Evolutionary conservation across 2,329 filamentous ascomycete genomes (phyloP).

Genomic region (Xylariaceae sp.): DNA sequence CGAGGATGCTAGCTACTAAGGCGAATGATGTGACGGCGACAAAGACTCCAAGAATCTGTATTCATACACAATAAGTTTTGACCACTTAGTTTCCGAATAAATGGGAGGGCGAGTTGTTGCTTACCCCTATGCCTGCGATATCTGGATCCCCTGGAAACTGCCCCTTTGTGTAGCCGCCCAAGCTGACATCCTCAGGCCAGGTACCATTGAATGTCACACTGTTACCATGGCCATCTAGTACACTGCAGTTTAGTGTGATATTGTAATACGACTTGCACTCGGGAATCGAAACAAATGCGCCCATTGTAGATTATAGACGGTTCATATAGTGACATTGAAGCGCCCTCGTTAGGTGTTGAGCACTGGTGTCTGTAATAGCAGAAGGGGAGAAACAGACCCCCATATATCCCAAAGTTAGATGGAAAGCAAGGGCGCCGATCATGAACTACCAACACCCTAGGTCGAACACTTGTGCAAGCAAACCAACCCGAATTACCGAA

Average conservation of each 20-base stretch:
- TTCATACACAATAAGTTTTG: not conserved
- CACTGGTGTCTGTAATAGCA: too few species aligned
- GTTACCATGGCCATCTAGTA: slow-evolving; percentile 3
- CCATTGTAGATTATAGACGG: slow-evolving; percentile 24
- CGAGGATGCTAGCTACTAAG: slow-evolving; percentile 21
- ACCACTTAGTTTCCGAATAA: not conserved
- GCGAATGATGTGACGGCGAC: slow-evolving; percentile 36
- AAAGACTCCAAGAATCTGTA: slow-evolving; percentile 36
- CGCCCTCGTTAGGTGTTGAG: not conserved
- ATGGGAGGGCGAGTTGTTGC: not conserved
- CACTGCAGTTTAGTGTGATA: slow-evolving; percentile 27
- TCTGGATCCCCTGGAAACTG: slow-evolving; percentile 34
- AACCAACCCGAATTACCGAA: too few species aligned
- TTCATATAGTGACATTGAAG: not conserved
- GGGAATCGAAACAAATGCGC: slow-evolving; percentile 31
- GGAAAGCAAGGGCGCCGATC: too few species aligned
- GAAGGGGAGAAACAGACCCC: too few species aligned
- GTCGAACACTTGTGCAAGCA: too few species aligned
- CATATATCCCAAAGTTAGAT: too few species aligned
- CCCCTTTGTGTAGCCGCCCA: slow-evolving; percentile 44
- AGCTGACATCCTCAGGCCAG: slow-evolving; percentile 20
- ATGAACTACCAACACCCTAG: too few species aligned
- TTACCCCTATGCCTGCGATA: slow-evolving; percentile 37
- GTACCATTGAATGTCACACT: slow-evolving; percentile 9
- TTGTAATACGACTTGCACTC: slow-evolving; percentile 30